Base-by-base conservation (phyloP, 73 alveolate genomes). In the Paramecium tetraurelia region DNA sequence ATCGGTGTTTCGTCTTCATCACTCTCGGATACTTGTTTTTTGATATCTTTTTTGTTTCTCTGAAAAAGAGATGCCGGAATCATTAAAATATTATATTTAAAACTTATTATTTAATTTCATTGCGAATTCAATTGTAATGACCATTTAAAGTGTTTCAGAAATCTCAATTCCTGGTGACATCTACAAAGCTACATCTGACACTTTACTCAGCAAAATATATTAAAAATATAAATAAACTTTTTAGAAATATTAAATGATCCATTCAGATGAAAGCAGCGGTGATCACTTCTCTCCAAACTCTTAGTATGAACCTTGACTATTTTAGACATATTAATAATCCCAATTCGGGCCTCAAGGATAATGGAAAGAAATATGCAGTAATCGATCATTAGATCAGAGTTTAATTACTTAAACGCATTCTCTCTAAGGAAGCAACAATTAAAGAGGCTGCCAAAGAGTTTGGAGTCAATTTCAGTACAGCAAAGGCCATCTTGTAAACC, bases 361-460 rank as follows among this genome's bases (percentile, higher is more conserved):
- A 53, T 53, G 69, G 69, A 33, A 75, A 75, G 59, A 75, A 40
- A 75, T 75, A 75, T 40, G 87, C 87, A 36, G 59, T 75, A 31
- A 75, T 75, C 9, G 87, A 75, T 75, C 48, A 75, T 36, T 31
- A 75, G 41, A 24, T 75, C 59, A 75, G 87, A 20, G 87, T 75
- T 11, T 36, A 40, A 36, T 36, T 75, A 33, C 59, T 75, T 3
- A 75, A 40, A 40, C 57, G 63, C 7, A 75, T 75, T 18, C 48
- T 86, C 9, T 58, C 93, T 7, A 86, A 86, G 4, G 53, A 68
- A 35, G 88, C 85, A 20, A 86, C 93, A 16, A 86, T 86, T 10
- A 86, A 86, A 27, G 93, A 86, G 21, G 93, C 93, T 35, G 93
- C 93, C 14, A 58, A 63, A 59, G 86, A 86, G 48, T 86, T 86